Percentiles rank a stretch among this genome's conserved stretches.
Conservation (phyloP, 2,329 filamentous ascomycete species). For the Trichoderma harzianum region DNA sequence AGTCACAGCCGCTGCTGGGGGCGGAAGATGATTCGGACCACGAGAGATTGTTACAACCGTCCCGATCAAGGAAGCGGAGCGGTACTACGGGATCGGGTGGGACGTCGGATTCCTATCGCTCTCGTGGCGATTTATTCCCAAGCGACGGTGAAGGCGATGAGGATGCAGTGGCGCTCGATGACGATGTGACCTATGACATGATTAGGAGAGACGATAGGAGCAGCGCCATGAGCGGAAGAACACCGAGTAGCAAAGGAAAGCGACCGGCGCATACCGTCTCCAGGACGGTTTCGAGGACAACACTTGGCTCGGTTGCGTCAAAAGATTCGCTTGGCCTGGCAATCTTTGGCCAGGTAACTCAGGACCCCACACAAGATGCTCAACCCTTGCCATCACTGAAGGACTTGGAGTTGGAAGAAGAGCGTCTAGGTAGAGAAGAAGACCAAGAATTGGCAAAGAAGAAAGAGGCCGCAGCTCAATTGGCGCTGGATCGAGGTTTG, state of each 20-base stretch:
- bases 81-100: constrained; percentile 75
- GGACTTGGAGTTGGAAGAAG: constrained; percentile 53
- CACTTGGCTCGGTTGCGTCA: constrained; percentile 46
- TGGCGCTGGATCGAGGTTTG: constrained; percentile 51
- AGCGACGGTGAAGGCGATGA: constrained; percentile 84
- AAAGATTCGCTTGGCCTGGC: constrained; percentile 29
- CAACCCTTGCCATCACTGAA: constrained; percentile 45
- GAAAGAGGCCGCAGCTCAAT: constrained; percentile 48
- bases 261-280: constrained; percentile 40
- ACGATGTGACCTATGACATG: constrained; percentile 84
- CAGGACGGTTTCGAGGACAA: constrained; percentile 58
- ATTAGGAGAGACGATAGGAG: constrained; percentile 73
- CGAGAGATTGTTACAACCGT: constrained; percentile 28
- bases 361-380: constrained; percentile 37
- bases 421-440: constrained; percentile 49
- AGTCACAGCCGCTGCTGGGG: constrained; percentile 67
- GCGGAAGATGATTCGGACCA: constrained; percentile 31
- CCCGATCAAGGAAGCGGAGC: constrained; percentile 57
- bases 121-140: constrained; percentile 83
- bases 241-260: constrained; percentile 59
- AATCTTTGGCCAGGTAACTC: constrained; percentile 28
- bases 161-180: constrained; percentile 87
- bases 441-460: constrained; percentile 51
- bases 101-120: constrained; percentile 82
- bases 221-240: constrained; percentile 56